A percentile compares a stretch with the other conserved stretches of the same genome.
These are phyloP conservation scores for Hypoxylon sp. DNA, from an alignment of 2,329 filamentous ascomycete genomes.

Conservation along the genomic window DNA sequence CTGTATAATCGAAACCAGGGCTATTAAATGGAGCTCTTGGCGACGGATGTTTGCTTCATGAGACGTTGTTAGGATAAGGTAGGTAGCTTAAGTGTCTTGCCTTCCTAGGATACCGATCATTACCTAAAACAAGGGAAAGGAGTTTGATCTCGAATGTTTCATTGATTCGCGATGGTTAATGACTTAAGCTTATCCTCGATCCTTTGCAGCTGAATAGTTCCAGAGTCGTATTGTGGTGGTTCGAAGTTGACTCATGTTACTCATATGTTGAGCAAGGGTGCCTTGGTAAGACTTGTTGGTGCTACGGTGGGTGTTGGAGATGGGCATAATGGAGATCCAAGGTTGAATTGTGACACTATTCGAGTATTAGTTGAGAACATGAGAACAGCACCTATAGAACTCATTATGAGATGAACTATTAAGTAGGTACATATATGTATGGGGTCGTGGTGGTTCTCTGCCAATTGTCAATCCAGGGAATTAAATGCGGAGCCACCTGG, in stretches of 20 bases:
- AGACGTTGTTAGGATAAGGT: not conserved
- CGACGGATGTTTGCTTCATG: not conserved
- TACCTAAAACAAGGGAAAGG: not conserved
- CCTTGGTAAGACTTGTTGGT: not conserved
- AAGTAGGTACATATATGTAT: not conserved
- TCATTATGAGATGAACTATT: not conserved
- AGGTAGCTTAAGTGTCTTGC: conserved; percentile 2
- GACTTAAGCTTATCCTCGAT: conserved; percentile 17
- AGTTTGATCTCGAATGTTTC: conserved; percentile 14
- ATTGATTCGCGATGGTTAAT: conserved; percentile 5
- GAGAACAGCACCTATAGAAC: too few relatives aligned
- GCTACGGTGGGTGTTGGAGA: not conserved
- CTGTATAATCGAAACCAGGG: not conserved
- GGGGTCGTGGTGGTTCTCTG: not conserved
- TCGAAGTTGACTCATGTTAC: conserved; percentile 3
- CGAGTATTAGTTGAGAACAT: not conserved
- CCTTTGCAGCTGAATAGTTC: not conserved
- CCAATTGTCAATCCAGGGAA: not conserved
- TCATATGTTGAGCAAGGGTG: not conserved
- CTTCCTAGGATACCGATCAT: not conserved
- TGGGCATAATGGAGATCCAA: not conserved
- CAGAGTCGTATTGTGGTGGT: not conserved
- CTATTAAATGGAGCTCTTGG: not conserved
- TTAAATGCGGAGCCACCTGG: not conserved
- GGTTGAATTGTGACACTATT: not conserved